Conservation (phyloP, 2,329 filamentous ascomycete genomes). For the Aureobasidium sp. region DNA sequence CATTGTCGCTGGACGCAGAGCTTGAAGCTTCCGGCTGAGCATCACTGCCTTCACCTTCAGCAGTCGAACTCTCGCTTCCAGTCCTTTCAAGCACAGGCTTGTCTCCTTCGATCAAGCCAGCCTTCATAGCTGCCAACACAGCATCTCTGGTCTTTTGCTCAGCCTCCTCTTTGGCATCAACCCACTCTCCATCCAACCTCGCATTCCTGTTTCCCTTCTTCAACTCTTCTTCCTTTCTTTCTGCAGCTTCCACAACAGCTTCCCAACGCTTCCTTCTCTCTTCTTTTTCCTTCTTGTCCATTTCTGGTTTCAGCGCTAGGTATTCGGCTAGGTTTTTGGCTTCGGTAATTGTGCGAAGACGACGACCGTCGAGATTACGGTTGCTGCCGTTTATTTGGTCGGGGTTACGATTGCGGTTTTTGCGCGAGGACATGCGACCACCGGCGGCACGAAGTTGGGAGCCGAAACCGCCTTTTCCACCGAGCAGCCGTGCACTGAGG, state of each 20-base stretch:
- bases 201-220: constrained; percentile 57
- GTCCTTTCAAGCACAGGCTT: constrained; percentile 22
- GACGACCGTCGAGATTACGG: constrained; percentile 84
- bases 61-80: constrained; percentile 34
- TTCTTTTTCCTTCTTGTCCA: constrained; percentile 92
- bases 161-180: constrained; percentile 89
- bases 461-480: constrained; percentile 96
- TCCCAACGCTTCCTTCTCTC: constrained; percentile 78
- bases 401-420: constrained; percentile 67
- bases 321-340: constrained; percentile 95
- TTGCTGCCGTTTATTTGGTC: constrained; percentile 78
- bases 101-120: constrained; percentile 52
- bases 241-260: constrained; percentile 76
- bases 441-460: constrained; percentile 94
- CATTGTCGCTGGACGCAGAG: constrained; percentile 25
- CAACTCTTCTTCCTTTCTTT: constrained; percentile 76
- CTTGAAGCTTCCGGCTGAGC: constrained; percentile 22
- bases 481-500: constrained; percentile 69
- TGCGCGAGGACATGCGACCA: constrained; percentile 94
- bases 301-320: constrained; percentile 89
- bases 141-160: constrained; percentile 75
- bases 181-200: constrained; percentile 78
- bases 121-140: constrained; percentile 62
- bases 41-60: constrained; percentile 38
- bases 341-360: constrained; percentile 85